phyloP scores from a whole-genome alignment of 73 alveolate genomes.

The Durusdinium trenchii region DNA sequence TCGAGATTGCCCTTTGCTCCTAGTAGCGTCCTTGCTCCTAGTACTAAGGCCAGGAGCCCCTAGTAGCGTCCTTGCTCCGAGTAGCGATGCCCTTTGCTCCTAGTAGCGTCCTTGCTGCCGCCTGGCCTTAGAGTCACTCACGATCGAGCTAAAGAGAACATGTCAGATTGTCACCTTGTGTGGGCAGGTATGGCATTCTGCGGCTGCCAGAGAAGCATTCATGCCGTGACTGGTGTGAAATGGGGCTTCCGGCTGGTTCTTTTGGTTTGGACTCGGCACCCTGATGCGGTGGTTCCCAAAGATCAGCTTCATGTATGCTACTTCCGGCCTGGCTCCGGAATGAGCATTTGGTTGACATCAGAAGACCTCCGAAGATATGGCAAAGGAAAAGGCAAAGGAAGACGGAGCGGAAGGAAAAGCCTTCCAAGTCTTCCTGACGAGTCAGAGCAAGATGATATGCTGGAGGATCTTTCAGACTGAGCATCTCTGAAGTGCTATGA shows the following conservation, averaged over 20 bases:
- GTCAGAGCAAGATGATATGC: background rate
- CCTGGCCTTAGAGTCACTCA: background rate
- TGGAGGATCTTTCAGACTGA: background rate
- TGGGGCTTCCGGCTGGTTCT: slow-evolving; percentile 90
- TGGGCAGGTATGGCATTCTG: slow-evolving; percentile 63
- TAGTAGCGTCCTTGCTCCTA: background rate
- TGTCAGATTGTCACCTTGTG: background rate
- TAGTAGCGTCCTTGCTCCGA: background rate
- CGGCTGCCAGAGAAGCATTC: slow-evolving; percentile 81
- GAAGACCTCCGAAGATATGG: slow-evolving; percentile 74
- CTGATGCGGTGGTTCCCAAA: slow-evolving; percentile 37
- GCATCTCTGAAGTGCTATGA: slow-evolving; percentile 46
- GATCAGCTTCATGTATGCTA: slow-evolving; percentile 79
- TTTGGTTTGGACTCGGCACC: slow-evolving; percentile 85
- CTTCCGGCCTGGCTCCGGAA: slow-evolving; percentile 89
- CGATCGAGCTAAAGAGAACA: too few species aligned
- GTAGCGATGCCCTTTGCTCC: background rate
- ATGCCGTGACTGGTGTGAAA: slow-evolving; percentile 73
- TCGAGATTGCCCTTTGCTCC: background rate
- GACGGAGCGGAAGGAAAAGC: background rate
- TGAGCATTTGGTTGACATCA: slow-evolving; percentile 80
- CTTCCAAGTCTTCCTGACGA: background rate
- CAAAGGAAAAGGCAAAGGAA: background rate
- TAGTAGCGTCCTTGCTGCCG: background rate
- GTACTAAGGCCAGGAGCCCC: background rate